Evolutionary conservation across 208 protist genomes (phyloP).

Genomic region (Perkinsela sp.): DNA sequence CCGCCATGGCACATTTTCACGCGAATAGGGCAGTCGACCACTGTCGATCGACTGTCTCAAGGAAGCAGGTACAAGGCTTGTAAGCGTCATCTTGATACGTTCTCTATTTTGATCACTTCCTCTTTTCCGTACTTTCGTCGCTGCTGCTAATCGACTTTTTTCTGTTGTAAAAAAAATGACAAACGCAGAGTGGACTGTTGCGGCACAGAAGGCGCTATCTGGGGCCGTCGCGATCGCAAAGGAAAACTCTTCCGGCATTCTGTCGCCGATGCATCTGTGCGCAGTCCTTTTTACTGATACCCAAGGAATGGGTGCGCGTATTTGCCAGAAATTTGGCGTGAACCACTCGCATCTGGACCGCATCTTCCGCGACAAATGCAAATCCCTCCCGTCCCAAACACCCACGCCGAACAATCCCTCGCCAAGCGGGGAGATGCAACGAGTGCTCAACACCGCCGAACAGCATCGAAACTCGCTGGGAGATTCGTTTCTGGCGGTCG

Average conservation of each 20-base stretch:
- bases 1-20: too few species aligned
- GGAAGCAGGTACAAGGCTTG: too few species aligned
- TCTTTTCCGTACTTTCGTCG: too few species aligned
- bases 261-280: conserved; percentile 29
- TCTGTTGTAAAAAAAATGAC: neutral
- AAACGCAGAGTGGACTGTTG: conserved; percentile 20
- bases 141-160: too few species aligned
- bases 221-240: conserved; percentile 14
- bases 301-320: conserved; percentile 19
- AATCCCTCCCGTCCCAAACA: conserved; percentile 18
- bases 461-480: conserved; percentile 26
- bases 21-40: too few species aligned
- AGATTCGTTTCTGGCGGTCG: conserved; percentile 30
- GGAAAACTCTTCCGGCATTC: conserved; percentile 18
- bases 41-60: too few species aligned
- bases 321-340: conserved; percentile 21
- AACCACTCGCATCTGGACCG: conserved; percentile 11
- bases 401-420: conserved; percentile 21
- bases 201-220: conserved; percentile 14
- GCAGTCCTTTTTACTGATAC: conserved; percentile 16
- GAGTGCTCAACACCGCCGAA: conserved; percentile 38
- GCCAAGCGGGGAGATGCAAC: conserved; percentile 30
- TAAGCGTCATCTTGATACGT: too few species aligned
- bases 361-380: conserved; percentile 10
- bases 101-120: too few species aligned